phyloP scores from a whole-genome alignment of 768 basidiomycete genomes.

The Dioszegia aurantiaca region DNA sequence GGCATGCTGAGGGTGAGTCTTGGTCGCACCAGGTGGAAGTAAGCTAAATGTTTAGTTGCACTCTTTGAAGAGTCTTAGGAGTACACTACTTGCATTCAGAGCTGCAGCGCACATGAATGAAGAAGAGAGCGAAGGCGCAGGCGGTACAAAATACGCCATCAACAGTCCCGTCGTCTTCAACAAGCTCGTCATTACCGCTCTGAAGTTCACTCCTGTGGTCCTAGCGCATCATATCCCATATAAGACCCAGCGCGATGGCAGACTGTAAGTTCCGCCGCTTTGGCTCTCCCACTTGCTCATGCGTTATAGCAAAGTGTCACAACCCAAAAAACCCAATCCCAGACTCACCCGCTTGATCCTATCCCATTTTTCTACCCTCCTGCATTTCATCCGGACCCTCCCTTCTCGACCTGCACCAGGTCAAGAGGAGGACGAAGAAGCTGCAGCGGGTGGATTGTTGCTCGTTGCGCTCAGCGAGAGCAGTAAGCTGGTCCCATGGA shows the following conservation, averaged over 20 bases:
- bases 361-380: slow-evolving; percentile 83
- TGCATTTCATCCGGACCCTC: slow-evolving; percentile 73
- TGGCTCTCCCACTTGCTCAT: background rate
- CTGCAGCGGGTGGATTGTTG: slow-evolving; percentile 41
- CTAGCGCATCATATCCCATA: slow-evolving; percentile 83
- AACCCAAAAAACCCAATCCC: slow-evolving; percentile 74
- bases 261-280: slow-evolving; percentile 63
- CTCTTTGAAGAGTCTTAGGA: slow-evolving; percentile 77
- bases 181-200: slow-evolving; percentile 79
- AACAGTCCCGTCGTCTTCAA: slow-evolving; percentile 85
- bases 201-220: slow-evolving; percentile 86
- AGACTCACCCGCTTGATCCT: slow-evolving; percentile 80
- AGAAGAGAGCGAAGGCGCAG: slow-evolving; percentile 58
- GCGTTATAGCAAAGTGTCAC: slow-evolving; percentile 38
- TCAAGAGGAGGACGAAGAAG: slow-evolving; percentile 23
- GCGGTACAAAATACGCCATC: slow-evolving; percentile 75
- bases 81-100: slow-evolving; percentile 83
- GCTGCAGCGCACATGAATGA: slow-evolving; percentile 87
- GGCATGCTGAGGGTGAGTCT: slow-evolving; percentile 70
- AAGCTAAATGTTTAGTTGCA: slow-evolving; percentile 48
- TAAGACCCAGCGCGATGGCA: slow-evolving; percentile 75
- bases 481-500: slow-evolving; percentile 83
- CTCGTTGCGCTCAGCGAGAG: slow-evolving; percentile 75
- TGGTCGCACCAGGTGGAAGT: background rate
- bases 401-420: slow-evolving; percentile 58